A percentile compares a stretch with the other conserved stretches of the same genome.
These are phyloP conservation scores for Hirschfeldia incana DNA, from an alignment of 345 rosid species.

Conservation along the genomic window DNA sequence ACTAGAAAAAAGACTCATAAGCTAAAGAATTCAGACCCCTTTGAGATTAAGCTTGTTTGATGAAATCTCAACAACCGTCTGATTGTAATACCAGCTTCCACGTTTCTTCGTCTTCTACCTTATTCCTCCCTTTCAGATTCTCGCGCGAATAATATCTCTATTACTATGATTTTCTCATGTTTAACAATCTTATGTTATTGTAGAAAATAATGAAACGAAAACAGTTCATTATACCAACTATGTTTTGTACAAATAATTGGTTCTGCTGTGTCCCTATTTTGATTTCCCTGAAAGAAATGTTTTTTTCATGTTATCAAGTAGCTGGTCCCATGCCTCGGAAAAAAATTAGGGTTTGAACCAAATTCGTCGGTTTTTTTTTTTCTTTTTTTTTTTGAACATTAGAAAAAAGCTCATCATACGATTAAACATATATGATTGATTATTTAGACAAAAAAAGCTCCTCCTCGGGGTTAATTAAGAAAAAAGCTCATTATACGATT, in stretches of 20 bases:
- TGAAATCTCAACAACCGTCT: slow-evolving; percentile 24
- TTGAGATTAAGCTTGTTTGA: slow-evolving; percentile 21
- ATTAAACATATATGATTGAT: too few species aligned
- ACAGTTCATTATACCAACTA: background rate
- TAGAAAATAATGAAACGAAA: background rate
- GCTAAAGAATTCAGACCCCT: slow-evolving; percentile 7
- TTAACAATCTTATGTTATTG: background rate
- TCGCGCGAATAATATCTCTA: slow-evolving; percentile 31
- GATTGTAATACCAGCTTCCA: slow-evolving; percentile 24
- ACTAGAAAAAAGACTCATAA: slow-evolving; percentile 20
- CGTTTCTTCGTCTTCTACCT: slow-evolving; percentile 21
- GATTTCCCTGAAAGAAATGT: background rate
- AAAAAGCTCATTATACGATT: too few species aligned
- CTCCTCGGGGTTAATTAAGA: too few species aligned
- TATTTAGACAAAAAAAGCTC: too few species aligned
- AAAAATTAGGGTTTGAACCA: background rate
- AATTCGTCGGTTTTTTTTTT: background rate
- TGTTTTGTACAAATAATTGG: background rate
- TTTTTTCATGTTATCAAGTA: background rate
- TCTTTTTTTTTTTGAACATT: too few species aligned
- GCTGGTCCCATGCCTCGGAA: background rate
- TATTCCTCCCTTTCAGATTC: slow-evolving; percentile 1
- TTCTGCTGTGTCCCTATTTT: background rate
- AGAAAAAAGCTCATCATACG: too few species aligned
- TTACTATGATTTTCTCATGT: slow-evolving; percentile 7